A percentile compares a stretch with the other conserved stretches of the same genome.
These are phyloP conservation scores for Telopea speciosissima DNA, from an alignment of 177 flowering plant genomes.

Conservation along the genomic window DNA sequence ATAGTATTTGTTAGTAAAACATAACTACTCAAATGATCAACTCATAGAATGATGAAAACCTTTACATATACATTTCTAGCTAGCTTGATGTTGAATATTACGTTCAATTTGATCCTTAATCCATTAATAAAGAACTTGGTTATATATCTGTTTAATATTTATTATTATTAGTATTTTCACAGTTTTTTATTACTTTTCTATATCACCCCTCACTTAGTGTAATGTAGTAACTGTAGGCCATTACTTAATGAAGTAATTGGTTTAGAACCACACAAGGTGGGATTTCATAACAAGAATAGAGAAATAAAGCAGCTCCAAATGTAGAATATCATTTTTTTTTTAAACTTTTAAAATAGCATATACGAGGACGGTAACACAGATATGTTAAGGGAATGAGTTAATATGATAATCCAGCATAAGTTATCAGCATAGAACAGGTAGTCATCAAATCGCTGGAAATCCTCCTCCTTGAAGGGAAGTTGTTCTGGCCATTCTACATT, in stretches of 20 bases:
- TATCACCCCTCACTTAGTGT: not conserved
- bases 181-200: not conserved
- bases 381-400: not conserved
- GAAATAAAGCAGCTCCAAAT: not conserved
- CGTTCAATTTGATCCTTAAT: not conserved
- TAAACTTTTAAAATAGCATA: too few species aligned
- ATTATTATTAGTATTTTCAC: not conserved
- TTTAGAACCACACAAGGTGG: not conserved
- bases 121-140: not conserved
- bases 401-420: not conserved
- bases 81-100: not conserved
- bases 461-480: conserved; percentile 81
- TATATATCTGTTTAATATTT: too few species aligned
- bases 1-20: not conserved
- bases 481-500: conserved; percentile 89
- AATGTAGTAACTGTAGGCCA: too few species aligned
- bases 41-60: not conserved
- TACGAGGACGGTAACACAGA: not conserved
- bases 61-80: not conserved
- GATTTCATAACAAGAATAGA: not conserved
- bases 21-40: not conserved
- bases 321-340: not conserved
- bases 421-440: conserved; percentile 21
- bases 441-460: conserved; percentile 89
- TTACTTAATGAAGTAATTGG: not conserved